Evolutionary conservation across 345 rosid genomes (phyloP), one percentile per base, ranked within the genome.

Genomic region (Brassica cretica): DNA sequence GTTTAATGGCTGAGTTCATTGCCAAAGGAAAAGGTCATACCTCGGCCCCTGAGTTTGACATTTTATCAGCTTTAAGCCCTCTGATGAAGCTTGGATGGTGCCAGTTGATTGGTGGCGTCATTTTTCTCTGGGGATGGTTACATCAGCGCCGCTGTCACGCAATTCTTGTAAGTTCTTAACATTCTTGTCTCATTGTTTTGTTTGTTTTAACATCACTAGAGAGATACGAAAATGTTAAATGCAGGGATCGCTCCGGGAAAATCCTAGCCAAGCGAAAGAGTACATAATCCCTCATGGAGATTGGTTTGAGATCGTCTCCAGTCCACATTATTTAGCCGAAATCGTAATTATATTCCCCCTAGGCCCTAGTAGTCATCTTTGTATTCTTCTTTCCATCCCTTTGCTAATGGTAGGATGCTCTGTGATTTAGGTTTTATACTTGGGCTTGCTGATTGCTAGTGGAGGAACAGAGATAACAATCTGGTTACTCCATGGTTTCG

Each of bases 281-380:
- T 88, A 94, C 51, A 82, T 83, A 59, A 79, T 88, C 27, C 97
- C 94, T 6, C 71, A 41, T 60, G 98, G 96, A 61, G 89, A 90
- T 85, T 90, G 98, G 97, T 92, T 94, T 70, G 87, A 84, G 68
- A 75, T 86, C 24, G 92, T 90, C 61, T 92, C 98, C 58, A 80
- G 81, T 21, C 94, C 97, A 0, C 96, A 89, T 79, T 91, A 85
- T 75, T 82, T 92, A 70, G 93, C 96, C 4, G 98, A 94, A 84
- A 90, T 94, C 19, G 98, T 93, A 88, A 78, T 37, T 15, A n/a
- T 14, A 18, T 14, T 14, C n/a, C 5, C 56, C 25, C 8, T 44
- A 27, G 30, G 30, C 6, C 39, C 8, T 39, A 14, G 10, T 51
- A 44, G 49, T 41, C 11, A 78, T 9, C 16, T 21, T 64, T 37